Base-by-base conservation (phyloP, 73 alveolate species). In the Stentor coeruleus region DNA sequence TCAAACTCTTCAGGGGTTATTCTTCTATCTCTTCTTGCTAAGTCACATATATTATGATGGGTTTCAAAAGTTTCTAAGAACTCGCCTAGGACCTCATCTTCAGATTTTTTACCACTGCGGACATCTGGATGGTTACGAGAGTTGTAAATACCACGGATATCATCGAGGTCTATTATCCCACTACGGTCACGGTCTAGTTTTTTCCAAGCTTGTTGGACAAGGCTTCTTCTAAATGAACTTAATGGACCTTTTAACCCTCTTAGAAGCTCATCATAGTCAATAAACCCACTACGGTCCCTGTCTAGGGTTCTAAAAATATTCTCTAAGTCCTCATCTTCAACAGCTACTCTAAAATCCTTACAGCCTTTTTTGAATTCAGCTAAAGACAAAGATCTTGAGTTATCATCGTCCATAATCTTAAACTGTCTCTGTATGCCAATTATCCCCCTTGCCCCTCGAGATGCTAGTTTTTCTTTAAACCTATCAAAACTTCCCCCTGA, bases 91-190 rank as follows among this genome's bases (percentile, higher is more conserved):
- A 91, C 89, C 60, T 94, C 95, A 59, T 91, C 95, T 58, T 90
- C 97, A 35, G 74, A 84, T 81, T 93, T 91, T 85, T 94, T 92
- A 31, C 93, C 93, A 59, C 86, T 83, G 49, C 85, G 58, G 60
- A 87, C 94, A 86, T 96, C 99, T 57, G 96, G 96, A 83, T 95
- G 97, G 58, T 92, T 87, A 60, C 91, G 81, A 2, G 97, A 96
- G 84, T 86, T 92, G 82, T 92, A 94, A 75, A 87, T 84, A 57
- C 88, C 89, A 76, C 96, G 93, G 11, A 96, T 83, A 82, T 92
- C 97, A 28, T 94, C 97, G 39, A 94, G 83, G 39, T 90, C 90
- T 38, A 96, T 91, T 3, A 76, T 73, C 3, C 96, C 96, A 72
- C 87, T 96, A 39, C 89, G 87, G 74, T 92, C 84, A 89, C 96